These are phyloP conservation scores for Monosporascus sp. DNA, from an alignment of 2,329 filamentous ascomycete species.

Conservation along the genomic window DNA sequence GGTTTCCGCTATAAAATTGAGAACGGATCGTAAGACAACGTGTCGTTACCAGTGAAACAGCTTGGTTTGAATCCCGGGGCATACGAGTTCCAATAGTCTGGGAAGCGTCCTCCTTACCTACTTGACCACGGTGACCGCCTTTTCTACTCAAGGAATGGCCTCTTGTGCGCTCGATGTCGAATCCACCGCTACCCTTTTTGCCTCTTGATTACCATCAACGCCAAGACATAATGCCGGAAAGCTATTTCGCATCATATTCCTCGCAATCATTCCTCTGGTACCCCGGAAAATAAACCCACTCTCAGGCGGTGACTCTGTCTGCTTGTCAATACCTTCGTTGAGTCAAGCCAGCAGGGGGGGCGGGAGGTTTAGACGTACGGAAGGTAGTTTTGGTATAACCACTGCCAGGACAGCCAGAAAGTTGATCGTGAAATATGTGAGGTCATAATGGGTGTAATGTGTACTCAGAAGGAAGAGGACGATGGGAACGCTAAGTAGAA, in stretches of 20 bases:
- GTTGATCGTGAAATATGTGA: constrained; percentile 97
- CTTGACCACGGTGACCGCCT: not conserved
- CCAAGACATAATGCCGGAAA: constrained; percentile 12
- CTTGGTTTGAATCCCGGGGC: not conserved
- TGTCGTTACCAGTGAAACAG: not conserved
- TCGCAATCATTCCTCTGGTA: constrained; percentile 50
- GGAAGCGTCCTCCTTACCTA: not conserved
- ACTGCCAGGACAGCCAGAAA: constrained; percentile 88
- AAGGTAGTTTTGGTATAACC: constrained; percentile 93
- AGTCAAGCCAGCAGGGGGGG: not conserved
- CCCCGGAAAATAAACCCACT: constrained; percentile 67
- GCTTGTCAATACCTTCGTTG: constrained; percentile 22
- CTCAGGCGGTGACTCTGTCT: constrained; percentile 70
- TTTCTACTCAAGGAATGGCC: not conserved
- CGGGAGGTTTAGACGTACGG: constrained; percentile 55
- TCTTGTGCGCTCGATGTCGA: not conserved
- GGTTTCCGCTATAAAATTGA: not conserved
- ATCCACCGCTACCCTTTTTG: not conserved
- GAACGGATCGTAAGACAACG: not conserved
- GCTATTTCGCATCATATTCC: not conserved
- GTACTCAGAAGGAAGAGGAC: constrained; percentile 93
- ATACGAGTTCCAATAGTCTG: not conserved
- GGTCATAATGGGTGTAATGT: constrained; percentile 97
- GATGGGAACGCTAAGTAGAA: constrained; percentile 90
- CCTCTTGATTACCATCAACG: constrained; percentile 6